Conservation (phyloP, 83 land plant genomes). For the Diphasiastrum complanatum region DNA sequence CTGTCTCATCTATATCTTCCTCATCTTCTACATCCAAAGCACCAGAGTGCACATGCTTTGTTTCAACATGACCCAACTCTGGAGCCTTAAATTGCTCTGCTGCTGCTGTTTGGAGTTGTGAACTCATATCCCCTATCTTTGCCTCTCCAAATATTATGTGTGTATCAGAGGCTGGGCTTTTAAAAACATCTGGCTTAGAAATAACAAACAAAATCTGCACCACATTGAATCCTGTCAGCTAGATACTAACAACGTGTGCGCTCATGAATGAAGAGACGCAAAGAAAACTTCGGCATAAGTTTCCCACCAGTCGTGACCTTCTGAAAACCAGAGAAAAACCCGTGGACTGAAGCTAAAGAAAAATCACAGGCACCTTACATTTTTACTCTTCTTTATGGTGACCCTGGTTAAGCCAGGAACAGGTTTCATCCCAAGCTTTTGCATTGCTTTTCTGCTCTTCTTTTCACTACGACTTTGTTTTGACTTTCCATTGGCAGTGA, state of each 20-base stretch:
- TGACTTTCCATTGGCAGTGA: conserved; percentile 21
- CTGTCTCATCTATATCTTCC: conserved; percentile 57
- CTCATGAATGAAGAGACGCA: neutral
- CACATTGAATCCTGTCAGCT: neutral
- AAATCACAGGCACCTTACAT: conserved; percentile 20
- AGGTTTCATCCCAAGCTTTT: conserved; percentile 40
- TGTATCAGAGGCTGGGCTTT: conserved; percentile 64
- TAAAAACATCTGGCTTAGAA: conserved; percentile 73
- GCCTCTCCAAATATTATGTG: conserved; percentile 71
- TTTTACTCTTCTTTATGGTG: conserved; percentile 36
- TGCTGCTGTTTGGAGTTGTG: conserved; percentile 66
- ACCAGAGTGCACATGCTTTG: conserved; percentile 39
- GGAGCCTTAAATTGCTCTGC: conserved; percentile 66
- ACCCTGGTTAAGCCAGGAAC: conserved; percentile 35
- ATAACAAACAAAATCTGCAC: conserved; percentile 58
- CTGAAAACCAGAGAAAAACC: neutral
- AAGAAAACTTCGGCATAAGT: neutral
- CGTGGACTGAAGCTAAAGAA: conserved; percentile 6
- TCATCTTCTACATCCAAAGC: conserved; percentile 36
- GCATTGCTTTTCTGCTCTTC: conserved; percentile 44
- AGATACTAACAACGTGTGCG: neutral
- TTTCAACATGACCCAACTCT: conserved; percentile 32
- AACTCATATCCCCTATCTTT: conserved; percentile 60
- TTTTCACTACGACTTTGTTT: conserved; percentile 45
- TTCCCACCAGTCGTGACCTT: too few relatives aligned